Percentiles rank a stretch among this genome's conserved stretches.
Conservation (phyloP, 2,329 filamentous ascomycete species). For the Pseudogymnoascus sp. region DNA sequence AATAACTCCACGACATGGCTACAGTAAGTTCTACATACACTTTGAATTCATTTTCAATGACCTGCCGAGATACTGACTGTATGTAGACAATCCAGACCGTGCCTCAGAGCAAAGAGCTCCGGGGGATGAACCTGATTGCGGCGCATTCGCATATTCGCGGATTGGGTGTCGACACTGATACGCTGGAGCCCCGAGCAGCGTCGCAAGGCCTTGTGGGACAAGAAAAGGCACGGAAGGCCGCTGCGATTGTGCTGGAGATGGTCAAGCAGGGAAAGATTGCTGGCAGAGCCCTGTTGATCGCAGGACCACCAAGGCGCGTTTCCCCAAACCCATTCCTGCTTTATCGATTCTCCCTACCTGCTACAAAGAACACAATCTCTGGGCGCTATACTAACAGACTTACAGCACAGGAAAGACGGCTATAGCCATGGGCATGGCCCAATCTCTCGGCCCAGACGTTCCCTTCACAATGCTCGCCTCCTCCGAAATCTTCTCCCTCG, state of each 20-base stretch:
- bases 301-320: conserved; percentile 72
- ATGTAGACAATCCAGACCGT: conserved; percentile 65
- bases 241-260: conserved; percentile 95
- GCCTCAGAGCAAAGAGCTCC: conserved; percentile 90
- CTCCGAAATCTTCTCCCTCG: conserved; percentile 95
- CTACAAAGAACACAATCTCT: conserved; percentile 5
- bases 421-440: conserved; percentile 97
- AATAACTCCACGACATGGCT: neutral
- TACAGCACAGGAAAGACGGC: conserved; percentile 91
- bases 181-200: conserved; percentile 72
- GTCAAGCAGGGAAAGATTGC: conserved; percentile 98
- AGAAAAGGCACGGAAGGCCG: conserved; percentile 91
- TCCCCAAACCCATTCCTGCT: neutral
- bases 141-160: conserved; percentile 97
- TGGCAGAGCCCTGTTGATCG: conserved; percentile 86
- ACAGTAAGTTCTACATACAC: neutral
- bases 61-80: neutral
- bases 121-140: conserved; percentile 93
- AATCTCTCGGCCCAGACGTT: conserved; percentile 86
- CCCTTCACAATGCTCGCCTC: conserved; percentile 94
- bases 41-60: neutral
- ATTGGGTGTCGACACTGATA: conserved; percentile 85
- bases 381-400: neutral
- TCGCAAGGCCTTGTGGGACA: conserved; percentile 95
- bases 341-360: neutral